These are phyloP conservation scores for Wallacemonas sp. DNA, from an alignment of 208 protist genomes.

Conservation along the genomic window DNA sequence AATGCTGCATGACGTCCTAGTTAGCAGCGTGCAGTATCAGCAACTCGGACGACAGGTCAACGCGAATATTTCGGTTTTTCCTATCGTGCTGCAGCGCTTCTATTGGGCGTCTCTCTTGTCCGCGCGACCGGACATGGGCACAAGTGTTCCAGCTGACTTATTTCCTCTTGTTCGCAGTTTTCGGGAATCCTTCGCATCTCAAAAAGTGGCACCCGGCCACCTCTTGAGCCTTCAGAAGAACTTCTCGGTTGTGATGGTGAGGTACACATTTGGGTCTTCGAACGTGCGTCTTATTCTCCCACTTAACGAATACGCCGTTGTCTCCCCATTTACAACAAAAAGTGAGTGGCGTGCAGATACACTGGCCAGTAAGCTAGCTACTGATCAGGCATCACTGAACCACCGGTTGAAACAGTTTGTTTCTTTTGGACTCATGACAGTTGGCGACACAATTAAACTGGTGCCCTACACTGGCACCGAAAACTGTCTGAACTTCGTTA, in stretches of 20 bases:
- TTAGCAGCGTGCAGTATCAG: neutral
- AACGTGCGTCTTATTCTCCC: neutral
- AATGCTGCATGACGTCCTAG: slow-evolving; percentile 38
- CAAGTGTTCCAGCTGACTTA: neutral
- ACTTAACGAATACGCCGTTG: neutral
- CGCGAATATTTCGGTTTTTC: neutral
- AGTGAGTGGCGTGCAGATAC: slow-evolving; percentile 11
- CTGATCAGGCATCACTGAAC: neutral
- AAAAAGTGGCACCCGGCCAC: neutral
- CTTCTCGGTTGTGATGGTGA: neutral
- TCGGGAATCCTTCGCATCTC: neutral
- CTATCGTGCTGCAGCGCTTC: slow-evolving; percentile 1
- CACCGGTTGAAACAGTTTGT: neutral
- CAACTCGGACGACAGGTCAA: neutral
- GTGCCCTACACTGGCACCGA: neutral
- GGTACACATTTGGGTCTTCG: neutral
- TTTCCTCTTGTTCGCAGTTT: neutral
- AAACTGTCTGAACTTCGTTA: neutral
- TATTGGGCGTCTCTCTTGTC: neutral
- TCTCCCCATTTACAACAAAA: neutral
- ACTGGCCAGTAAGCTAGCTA: neutral
- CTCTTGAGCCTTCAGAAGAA: neutral
- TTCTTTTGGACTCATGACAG: neutral
- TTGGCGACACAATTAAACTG: neutral
- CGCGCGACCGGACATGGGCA: neutral